Percentiles rank a stretch among this genome's conserved stretches.
These are phyloP conservation scores for Sordariomycetes sp. DNA, from an alignment of 2,329 filamentous ascomycete species.

Conservation along the genomic window DNA sequence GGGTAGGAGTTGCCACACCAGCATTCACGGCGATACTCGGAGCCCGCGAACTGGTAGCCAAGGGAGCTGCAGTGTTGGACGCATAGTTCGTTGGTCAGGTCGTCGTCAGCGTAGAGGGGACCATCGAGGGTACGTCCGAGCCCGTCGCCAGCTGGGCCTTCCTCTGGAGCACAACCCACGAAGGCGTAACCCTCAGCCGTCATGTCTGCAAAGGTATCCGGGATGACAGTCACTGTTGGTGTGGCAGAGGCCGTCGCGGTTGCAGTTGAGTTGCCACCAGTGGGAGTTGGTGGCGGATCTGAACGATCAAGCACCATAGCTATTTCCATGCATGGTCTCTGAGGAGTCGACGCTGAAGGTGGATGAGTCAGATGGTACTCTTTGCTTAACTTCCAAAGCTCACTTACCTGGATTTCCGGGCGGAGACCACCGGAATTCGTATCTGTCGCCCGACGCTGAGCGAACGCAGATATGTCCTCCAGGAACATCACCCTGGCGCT, in stretches of 20 bases:
- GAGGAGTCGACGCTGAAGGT: neutral
- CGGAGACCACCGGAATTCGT: slow-evolving; percentile 33
- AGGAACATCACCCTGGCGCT: slow-evolving; percentile 14
- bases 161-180: neutral
- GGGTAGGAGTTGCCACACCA: slow-evolving; percentile 11
- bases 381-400: too few species aligned
- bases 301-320: neutral
- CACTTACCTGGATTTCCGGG: slow-evolving; percentile 24
- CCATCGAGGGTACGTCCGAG: neutral
- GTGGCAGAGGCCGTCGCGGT: neutral
- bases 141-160: neutral
- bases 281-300: neutral
- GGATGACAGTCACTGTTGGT: neutral
- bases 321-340: neutral
- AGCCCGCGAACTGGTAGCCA: slow-evolving; percentile 9
- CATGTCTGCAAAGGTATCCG: neutral
- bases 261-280: neutral
- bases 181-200: slow-evolving; percentile 1
- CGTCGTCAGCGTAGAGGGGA: too few species aligned
- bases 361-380: too few species aligned
- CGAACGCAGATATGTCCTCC: slow-evolving; percentile 31
- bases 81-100: too few species aligned
- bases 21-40: slow-evolving; percentile 11
- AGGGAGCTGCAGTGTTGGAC: slow-evolving; percentile 8
- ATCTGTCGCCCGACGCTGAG: slow-evolving; percentile 21